These are phyloP conservation scores for Populus deltoides DNA, from an alignment of 345 rosid genomes.

Conservation along the genomic window DNA sequence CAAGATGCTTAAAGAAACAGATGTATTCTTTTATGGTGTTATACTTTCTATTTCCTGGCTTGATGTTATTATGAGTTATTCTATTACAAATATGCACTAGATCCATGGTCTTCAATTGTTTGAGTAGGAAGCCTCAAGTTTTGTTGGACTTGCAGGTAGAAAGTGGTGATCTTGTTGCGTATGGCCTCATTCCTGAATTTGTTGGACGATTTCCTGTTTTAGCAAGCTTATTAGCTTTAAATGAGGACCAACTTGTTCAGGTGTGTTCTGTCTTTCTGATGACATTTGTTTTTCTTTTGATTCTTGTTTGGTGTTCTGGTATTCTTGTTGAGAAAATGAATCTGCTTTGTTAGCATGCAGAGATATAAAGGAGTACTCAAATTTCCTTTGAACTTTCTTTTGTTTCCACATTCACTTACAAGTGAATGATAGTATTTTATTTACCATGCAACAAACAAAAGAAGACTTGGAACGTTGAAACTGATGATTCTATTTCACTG, in stretches of 20 bases:
- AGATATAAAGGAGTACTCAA: neutral
- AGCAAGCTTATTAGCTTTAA: neutral
- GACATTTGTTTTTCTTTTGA: neutral
- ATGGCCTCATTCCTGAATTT: neutral
- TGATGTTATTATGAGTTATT: neutral
- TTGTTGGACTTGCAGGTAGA: constrained; percentile 54
- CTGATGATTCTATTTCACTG: neutral
- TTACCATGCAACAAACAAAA: neutral
- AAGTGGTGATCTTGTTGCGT: constrained; percentile 60
- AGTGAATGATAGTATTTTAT: neutral
- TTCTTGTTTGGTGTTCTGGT: neutral
- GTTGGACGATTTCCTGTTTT: neutral
- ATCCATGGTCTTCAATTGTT: neutral
- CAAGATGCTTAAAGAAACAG: neutral
- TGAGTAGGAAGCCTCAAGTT: neutral
- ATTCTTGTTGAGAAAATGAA: neutral
- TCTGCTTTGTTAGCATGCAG: neutral
- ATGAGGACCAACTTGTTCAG: neutral
- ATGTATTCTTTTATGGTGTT: constrained; percentile 7
- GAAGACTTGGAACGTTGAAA: neutral
- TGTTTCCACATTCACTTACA: neutral
- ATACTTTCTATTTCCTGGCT: neutral
- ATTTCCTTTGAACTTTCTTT: neutral
- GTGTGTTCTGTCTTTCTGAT: constrained; percentile 14
- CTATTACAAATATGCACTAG: constrained; percentile 11